Percentiles rank a stretch among this genome's conserved stretches.
Evolutionary conservation across 148 eudicot species (phyloP).

Genomic region (Diospyros kaki): DNA sequence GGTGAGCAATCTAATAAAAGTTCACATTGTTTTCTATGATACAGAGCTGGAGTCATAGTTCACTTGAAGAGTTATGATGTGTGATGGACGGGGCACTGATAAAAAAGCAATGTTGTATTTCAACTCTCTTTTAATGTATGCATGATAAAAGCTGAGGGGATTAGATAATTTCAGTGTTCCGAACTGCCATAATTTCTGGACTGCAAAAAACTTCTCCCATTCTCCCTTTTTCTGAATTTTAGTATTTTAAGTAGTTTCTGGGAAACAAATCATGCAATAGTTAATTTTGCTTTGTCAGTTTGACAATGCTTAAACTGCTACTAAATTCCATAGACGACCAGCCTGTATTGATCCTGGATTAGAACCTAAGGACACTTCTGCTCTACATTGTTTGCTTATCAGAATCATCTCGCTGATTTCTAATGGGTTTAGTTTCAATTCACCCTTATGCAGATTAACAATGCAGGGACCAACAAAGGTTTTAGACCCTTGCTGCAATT

Average conservation of each 20-base stretch:
- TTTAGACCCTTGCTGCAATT: constrained; percentile 96
- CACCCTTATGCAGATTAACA: constrained; percentile 63
- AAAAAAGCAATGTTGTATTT: background rate
- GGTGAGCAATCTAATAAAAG: constrained; percentile 44
- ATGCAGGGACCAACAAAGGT: constrained; percentile 98
- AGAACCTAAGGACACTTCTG: background rate
- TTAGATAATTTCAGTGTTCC: background rate
- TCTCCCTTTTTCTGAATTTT: background rate
- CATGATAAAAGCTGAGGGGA: background rate
- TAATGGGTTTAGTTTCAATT: background rate
- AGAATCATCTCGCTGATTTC: constrained; percentile 4
- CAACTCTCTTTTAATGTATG: background rate
- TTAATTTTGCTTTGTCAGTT: background rate
- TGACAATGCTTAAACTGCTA: background rate
- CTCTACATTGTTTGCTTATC: background rate
- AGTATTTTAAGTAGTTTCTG: background rate
- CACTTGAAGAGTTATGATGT: background rate
- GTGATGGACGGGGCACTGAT: background rate
- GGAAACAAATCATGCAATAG: background rate
- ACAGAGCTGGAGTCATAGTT: background rate
- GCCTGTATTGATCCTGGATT: background rate
- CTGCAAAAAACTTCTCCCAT: background rate
- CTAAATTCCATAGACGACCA: background rate
- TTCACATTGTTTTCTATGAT: background rate
- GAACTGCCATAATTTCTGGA: background rate